Evolutionary conservation across 192 early-diverging fungal species (phyloP), one percentile per base, ranked within the genome.

Genomic region (Coemansia sp.): DNA sequence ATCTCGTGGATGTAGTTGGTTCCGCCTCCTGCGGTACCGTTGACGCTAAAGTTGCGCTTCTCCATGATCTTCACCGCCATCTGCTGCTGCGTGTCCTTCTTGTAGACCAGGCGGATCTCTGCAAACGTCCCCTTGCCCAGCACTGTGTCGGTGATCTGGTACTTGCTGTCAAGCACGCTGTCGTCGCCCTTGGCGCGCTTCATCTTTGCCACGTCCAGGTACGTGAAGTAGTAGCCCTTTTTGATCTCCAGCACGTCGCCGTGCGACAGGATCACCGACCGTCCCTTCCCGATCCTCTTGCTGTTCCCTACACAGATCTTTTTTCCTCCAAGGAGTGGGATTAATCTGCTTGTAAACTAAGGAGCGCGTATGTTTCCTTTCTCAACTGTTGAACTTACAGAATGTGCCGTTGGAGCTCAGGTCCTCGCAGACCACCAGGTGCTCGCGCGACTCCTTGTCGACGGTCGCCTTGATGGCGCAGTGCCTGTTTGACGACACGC

Each of bases 61-160:
- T 92, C 90, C 70, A 95, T 89, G 65, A 95, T 89, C 73, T 95
- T 95, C 57, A 92, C 90, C 0, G 94, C 94, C 61, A 86, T 85
- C 57, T 85, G 83, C 42, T 86, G 61, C 44, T 88, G 84, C 31
- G 86, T 87, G 22, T 68, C 79, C 50, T 88, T 85, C 20, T 87
- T 80, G 29, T 86, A 79, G 2, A 85, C 90, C 25, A 86, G 66
- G 33, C 84, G 76, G 59, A 95, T 91, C 65, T 92, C 87, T 15
- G 90, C 89, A 81, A 92, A 95, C 11, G 88, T 86, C 22, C 91
- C 91, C 30, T 75, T 82, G 36, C 76, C 78, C 55, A 82, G 54
- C 13, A 74, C 61, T 8, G 61, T 67, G 38, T 75, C 67, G 8
- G 74, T 72, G 59, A 81, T 75, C 64, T 81, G 77, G 70, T 73